phyloP scores from a whole-genome alignment of 345 rosid genomes.

The Mercurialis annua region DNA sequence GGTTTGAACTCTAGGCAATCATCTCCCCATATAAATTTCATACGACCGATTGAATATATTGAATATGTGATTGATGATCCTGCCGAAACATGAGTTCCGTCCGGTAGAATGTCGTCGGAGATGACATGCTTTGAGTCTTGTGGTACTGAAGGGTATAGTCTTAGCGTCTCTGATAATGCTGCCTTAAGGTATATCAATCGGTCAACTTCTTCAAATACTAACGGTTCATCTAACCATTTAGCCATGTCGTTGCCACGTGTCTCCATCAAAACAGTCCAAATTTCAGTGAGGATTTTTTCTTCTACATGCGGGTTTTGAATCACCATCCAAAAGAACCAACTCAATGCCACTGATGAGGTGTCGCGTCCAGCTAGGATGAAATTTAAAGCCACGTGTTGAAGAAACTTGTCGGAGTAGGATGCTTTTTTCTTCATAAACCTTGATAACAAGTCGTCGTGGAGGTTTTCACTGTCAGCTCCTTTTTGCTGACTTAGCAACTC shows the following conservation, averaged over 20 bases:
- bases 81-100: conserved; percentile 35
- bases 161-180: conserved; percentile 46
- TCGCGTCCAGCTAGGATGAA: conserved; percentile 52
- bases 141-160: conserved; percentile 48
- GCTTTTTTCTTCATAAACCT: conserved; percentile 44
- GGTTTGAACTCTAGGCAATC: conserved; percentile 49
- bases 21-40: conserved; percentile 42
- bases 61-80: conserved; percentile 47
- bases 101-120: conserved; percentile 37
- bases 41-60: conserved; percentile 37
- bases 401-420: conserved; percentile 42
- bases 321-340: conserved; percentile 48
- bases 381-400: conserved; percentile 43
- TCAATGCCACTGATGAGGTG: conserved; percentile 45
- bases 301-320: conserved; percentile 31
- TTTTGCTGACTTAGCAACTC: conserved; percentile 31
- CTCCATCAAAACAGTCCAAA: conserved; percentile 34
- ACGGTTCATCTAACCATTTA: conserved; percentile 44
- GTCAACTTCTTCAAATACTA: conserved; percentile 45
- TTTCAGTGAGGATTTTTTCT: conserved; percentile 35
- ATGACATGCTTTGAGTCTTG: conserved; percentile 48
- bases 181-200: conserved; percentile 39
- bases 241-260: conserved; percentile 38
- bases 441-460: conserved; percentile 40
- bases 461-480: background rate